Percentiles rank a stretch among this genome's conserved stretches.
Conservation (phyloP, 2,329 filamentous ascomycete species). For the Tolypocladium inflatum region DNA sequence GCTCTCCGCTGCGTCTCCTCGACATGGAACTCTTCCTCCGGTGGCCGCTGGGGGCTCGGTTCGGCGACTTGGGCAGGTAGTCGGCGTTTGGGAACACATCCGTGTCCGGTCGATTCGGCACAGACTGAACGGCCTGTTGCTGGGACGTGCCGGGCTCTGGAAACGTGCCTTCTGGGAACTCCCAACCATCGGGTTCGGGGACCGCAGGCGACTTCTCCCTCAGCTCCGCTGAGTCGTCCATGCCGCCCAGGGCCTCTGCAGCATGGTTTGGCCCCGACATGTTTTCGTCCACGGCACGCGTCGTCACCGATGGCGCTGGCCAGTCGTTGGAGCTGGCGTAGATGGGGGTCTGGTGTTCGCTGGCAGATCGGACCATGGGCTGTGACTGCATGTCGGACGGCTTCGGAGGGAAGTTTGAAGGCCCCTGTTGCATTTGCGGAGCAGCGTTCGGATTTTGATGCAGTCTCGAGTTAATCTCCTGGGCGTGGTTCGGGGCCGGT, state of each 20-base stretch:
- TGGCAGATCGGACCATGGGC: constrained; percentile 43
- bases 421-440: constrained; percentile 35
- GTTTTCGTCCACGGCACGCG: constrained; percentile 24
- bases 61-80: constrained; percentile 71
- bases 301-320: constrained; percentile 21
- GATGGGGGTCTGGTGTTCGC: constrained; percentile 34
- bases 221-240: constrained; percentile 31
- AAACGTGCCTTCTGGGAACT: constrained; percentile 75
- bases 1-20: constrained; percentile 60
- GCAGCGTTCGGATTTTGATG: constrained; percentile 50
- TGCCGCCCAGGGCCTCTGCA: constrained; percentile 26
- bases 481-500: constrained; percentile 46
- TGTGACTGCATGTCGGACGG: constrained; percentile 31
- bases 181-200: constrained; percentile 70
- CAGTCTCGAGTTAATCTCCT: constrained; percentile 43
- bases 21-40: constrained; percentile 74
- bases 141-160: constrained; percentile 42
- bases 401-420: constrained; percentile 23
- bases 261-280: constrained; percentile 24
- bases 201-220: constrained; percentile 34
- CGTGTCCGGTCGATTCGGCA: constrained; percentile 64
- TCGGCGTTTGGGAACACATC: constrained; percentile 81
- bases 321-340: constrained; percentile 28
- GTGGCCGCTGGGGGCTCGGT: constrained; percentile 57
- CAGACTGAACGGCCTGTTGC: constrained; percentile 28